Evolutionary conservation across 108 stramenopile genomes (phyloP), one percentile per base, ranked within the genome.

Genomic region (Nitzschia inconspicua): DNA sequence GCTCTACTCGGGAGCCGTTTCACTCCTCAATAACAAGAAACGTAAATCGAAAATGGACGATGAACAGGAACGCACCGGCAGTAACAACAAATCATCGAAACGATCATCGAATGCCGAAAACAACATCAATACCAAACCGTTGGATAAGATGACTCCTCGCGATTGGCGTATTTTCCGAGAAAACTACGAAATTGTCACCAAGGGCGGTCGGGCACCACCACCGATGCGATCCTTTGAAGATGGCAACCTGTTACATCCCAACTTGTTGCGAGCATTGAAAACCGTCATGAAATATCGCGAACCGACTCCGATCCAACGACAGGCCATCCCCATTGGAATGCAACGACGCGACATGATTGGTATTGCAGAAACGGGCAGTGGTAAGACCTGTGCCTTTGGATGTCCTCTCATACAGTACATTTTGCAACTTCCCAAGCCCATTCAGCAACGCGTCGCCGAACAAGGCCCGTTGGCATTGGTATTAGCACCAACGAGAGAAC

Each of bases 101-200:
- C n/a, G n/a, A n/a, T n/a, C n/a, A n/a, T n/a, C n/a, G n/a, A 11
- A 10, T 16, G 13, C 18, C 8, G 25, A 28, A 8, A 27, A 24
- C 14, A 39, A 13, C 42, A 44, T 94, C 59, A 64, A 65, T 18
- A 54, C 65, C 30, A 96, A 98, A 66, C 84, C 90, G 10, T 44
- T 97, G 51, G 49, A 59, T 6, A 80, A 80, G 24, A 99, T 99
- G 98, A 94, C 92, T 7, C 49, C 72, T 6, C 82, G 98, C 6
- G 98, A 99, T 81, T 99, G 98, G 98, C 76, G 98, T 47, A 99
- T 99, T 60, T 80, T 97, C 47, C 80, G 96, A 22, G 98, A 99
- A 73, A 97, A 98, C 73, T 96, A 85, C 68, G 94, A 98, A 68
- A 99, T 99, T 63, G 63, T 83, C 25, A 86, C 95, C 47, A 93